Conservation (phyloP, 1,284 basidiomycete genomes). For the Heterobasidion annosum region DNA sequence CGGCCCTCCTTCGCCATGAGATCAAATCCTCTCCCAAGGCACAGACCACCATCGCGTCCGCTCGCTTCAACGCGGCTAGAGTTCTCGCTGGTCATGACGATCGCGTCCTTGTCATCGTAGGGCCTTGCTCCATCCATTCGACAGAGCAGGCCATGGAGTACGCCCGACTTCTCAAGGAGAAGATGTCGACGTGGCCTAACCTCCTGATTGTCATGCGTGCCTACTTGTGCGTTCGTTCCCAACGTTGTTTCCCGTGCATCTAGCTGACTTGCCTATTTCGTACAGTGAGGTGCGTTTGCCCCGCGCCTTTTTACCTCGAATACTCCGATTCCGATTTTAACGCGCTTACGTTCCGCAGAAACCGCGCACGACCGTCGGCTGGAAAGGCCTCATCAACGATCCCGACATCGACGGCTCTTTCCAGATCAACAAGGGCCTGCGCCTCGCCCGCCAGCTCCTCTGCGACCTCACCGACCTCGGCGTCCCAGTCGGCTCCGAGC, state of each 20-base stretch:
- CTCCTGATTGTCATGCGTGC: constrained; percentile 92
- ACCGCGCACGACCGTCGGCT: constrained; percentile 83
- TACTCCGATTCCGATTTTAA: neutral
- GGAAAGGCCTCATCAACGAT: constrained; percentile 88
- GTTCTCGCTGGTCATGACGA: constrained; percentile 81
- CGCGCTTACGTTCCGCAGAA: constrained; percentile 33
- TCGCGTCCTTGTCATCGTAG: constrained; percentile 83
- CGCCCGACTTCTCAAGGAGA: constrained; percentile 66
- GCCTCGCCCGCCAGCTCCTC: constrained; percentile 80
- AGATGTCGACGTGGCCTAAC: constrained; percentile 65
- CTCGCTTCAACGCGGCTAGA: constrained; percentile 71
- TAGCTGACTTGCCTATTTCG: neutral
- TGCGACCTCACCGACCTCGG: constrained; percentile 86
- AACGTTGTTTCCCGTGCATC: constrained; percentile 6
- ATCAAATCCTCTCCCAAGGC: constrained; percentile 53
- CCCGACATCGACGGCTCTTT: constrained; percentile 91
- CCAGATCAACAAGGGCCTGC: constrained; percentile 95
- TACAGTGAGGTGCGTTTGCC: constrained; percentile 1
- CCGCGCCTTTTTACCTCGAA: neutral
- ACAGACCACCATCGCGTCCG: constrained; percentile 64
- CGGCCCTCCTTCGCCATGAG: constrained; percentile 82
- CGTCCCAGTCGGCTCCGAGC: constrained; percentile 89
- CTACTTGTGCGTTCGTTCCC: constrained; percentile 68
- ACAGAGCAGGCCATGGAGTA: constrained; percentile 88
- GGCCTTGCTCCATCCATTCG: constrained; percentile 95